phyloP scores from a whole-genome alignment of 495 filamentous ascomycete species.

The Annulohypoxylon stygium region DNA sequence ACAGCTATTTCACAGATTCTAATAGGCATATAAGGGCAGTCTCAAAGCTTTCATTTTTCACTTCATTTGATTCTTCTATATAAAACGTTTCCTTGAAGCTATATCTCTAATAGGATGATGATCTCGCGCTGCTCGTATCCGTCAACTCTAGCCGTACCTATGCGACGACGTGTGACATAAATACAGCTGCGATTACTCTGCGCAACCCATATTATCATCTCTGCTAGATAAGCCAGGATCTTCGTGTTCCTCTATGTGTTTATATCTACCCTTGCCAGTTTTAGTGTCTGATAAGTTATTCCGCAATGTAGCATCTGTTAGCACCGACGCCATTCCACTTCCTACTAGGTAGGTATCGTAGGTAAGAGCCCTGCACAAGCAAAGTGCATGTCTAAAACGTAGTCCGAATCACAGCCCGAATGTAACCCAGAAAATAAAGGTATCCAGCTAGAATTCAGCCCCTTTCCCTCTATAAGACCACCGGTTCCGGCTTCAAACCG shows the following conservation, averaged over 20 bases:
- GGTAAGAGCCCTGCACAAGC: constrained; percentile 12
- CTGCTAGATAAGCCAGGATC: constrained; percentile 14
- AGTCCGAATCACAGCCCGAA: constrained; percentile 37
- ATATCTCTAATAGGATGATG: background rate
- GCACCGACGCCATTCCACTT: constrained; percentile 25
- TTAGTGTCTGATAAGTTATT: constrained; percentile 19
- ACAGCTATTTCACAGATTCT: too few species aligned
- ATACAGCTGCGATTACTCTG: background rate
- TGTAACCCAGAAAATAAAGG: constrained; percentile 19
- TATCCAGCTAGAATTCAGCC: constrained; percentile 21
- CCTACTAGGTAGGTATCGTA: background rate
- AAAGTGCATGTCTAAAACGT: constrained; percentile 39
- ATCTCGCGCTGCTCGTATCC: background rate
- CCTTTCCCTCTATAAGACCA: constrained; percentile 33
- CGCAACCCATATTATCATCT: constrained; percentile 2
- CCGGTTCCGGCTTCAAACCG: constrained; percentile 60
- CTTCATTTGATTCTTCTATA: constrained; percentile 18
- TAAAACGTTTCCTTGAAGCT: constrained; percentile 15
- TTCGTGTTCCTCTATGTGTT: constrained; percentile 35
- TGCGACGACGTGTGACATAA: constrained; percentile 8
- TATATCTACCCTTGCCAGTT: constrained; percentile 42
- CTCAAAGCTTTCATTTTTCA: background rate
- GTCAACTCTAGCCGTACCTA: constrained; percentile 6
- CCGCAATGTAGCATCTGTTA: constrained; percentile 18
- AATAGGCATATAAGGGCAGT: too few species aligned